Percentiles rank a stretch among this genome's conserved stretches.
Conservation (phyloP, 2,329 filamentous ascomycete genomes). For the Fusarium coffeatum region DNA sequence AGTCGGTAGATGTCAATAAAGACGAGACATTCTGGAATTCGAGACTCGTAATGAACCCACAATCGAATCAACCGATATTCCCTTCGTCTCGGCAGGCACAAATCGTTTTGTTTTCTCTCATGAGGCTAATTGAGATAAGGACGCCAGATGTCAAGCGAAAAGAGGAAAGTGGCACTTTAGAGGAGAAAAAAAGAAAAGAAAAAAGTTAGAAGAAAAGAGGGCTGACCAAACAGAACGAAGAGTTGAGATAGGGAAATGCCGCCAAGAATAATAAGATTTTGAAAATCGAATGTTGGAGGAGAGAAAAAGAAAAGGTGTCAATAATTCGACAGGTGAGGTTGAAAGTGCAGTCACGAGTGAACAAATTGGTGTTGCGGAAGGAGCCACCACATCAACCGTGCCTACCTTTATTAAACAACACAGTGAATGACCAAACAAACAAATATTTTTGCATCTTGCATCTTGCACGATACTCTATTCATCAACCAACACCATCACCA, state of each 20-base stretch:
- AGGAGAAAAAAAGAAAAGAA: slow-evolving; percentile 2
- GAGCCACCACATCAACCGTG: neutral
- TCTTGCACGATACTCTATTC: neutral
- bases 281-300: neutral
- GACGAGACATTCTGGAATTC: slow-evolving; percentile 26
- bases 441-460: slow-evolving; percentile 4
- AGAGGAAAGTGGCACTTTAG: slow-evolving; percentile 12
- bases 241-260: neutral
- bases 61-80: slow-evolving; percentile 16
- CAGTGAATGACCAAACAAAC: slow-evolving; percentile 1
- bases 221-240: neutral
- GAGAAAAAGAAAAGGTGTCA: neutral
- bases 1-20: neutral
- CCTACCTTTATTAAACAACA: neutral
- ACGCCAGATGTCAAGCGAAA: slow-evolving; percentile 29
- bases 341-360: neutral
- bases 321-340: neutral
- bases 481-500: neutral
- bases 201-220: neutral
- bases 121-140: slow-evolving; percentile 12
- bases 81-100: slow-evolving; percentile 1
- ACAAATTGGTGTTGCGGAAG: neutral
- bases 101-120: neutral
- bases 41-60: slow-evolving; percentile 21
- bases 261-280: neutral